These are phyloP conservation scores for Mycocentrospora acerina DNA, from an alignment of 2,329 filamentous ascomycete genomes.

Conservation along the genomic window DNA sequence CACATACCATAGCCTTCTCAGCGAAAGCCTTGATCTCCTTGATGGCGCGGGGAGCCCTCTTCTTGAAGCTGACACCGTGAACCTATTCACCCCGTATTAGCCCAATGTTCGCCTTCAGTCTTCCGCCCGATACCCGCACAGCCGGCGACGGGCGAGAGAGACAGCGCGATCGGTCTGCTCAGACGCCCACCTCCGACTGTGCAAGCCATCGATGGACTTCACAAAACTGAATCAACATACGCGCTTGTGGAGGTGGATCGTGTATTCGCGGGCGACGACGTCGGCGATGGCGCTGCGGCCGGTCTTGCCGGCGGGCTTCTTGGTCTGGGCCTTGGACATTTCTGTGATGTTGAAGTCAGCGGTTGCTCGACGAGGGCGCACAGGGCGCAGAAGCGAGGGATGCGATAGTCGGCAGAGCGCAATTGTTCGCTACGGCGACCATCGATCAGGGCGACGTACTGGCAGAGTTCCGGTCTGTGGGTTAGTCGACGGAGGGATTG, in stretches of 20 bases:
- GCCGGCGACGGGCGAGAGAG: constrained; percentile 8
- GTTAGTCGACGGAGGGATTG: constrained; percentile 30
- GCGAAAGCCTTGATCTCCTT: constrained; percentile 99
- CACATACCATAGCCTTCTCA: constrained; percentile 88
- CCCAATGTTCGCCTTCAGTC: constrained; percentile 54
- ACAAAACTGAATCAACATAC: constrained; percentile 77
- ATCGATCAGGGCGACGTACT: constrained; percentile 17
- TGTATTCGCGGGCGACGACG: constrained; percentile 99
- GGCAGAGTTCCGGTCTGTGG: constrained; percentile 26
- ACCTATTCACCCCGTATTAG: constrained; percentile 65
- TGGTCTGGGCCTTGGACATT: constrained; percentile 45
- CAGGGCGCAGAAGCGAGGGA: background rate
- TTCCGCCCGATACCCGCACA: constrained; percentile 62
- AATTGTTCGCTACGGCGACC: background rate
- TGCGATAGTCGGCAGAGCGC: background rate
- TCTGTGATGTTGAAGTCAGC: constrained; percentile 24
- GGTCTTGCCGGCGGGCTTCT: constrained; percentile 67
- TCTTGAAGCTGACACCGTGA: constrained; percentile 98
- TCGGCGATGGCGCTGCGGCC: constrained; percentile 94
- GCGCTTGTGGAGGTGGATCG: constrained; percentile 99
- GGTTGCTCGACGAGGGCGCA: background rate
- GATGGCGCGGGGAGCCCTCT: constrained; percentile 96
- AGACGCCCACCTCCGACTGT: constrained; percentile 17
- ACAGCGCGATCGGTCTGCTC: constrained; percentile 23
- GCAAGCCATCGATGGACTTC: constrained; percentile 66